These are phyloP conservation scores for Dactylella cylindrospora DNA, from an alignment of 2,329 filamentous ascomycete species.

Conservation along the genomic window DNA sequence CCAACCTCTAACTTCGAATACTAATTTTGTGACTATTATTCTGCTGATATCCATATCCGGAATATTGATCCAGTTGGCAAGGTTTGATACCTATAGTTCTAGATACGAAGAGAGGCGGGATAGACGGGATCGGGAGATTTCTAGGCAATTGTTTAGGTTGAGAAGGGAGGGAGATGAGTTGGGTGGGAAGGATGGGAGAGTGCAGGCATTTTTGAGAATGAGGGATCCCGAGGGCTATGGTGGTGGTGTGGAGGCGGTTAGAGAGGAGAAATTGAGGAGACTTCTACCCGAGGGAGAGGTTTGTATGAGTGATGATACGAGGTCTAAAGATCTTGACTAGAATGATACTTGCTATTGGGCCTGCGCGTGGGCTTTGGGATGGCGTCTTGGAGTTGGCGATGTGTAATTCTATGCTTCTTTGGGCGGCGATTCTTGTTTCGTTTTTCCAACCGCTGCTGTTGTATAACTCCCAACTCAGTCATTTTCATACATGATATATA, in stretches of 20 bases:
- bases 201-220: constrained; percentile 75
- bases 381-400: constrained; percentile 1
- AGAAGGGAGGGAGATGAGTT: constrained; percentile 60
- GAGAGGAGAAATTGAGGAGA: constrained; percentile 56
- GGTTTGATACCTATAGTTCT: constrained; percentile 41
- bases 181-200: constrained; percentile 64
- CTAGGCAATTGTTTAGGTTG: constrained; percentile 62
- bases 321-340: constrained; percentile 3
- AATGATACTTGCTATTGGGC: not conserved
- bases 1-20: constrained; percentile 51
- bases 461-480: constrained; percentile 15
- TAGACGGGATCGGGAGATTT: constrained; percentile 66
- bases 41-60: constrained; percentile 59
- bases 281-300: constrained; percentile 56
- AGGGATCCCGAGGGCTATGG: constrained; percentile 59
- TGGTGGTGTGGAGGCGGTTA: constrained; percentile 51
- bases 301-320: constrained; percentile 54
- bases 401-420: too few species aligned
- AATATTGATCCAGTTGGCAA: constrained; percentile 34
- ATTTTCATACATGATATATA: constrained; percentile 1
- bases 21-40: constrained; percentile 61
- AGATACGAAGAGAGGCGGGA: constrained; percentile 61
- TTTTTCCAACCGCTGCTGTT: constrained; percentile 2
- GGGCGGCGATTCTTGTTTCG: not conserved
- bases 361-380: not conserved